A percentile compares a stretch with the other conserved stretches of the same genome.
Evolutionary conservation across 257 asterid species (phyloP).

Genomic region (Cinchona pubescens): DNA sequence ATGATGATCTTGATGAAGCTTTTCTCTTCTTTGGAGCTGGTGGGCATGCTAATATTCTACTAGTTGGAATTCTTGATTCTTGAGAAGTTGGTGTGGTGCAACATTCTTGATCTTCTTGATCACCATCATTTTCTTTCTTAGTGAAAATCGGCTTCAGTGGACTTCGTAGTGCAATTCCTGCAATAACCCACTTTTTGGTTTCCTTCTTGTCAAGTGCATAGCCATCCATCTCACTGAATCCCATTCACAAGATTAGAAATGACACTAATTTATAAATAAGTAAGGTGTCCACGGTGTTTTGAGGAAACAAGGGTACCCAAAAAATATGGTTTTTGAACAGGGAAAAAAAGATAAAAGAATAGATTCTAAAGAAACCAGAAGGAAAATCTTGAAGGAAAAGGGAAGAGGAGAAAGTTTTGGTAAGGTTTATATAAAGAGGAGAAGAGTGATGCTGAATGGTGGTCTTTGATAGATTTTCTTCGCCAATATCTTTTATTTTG

Average conservation of each 20-base stretch:
- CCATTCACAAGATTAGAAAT: constrained; percentile 7
- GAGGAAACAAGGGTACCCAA: background rate
- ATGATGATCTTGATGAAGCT: constrained; percentile 29
- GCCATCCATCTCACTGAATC: constrained; percentile 23
- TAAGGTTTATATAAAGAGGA: constrained; percentile 14
- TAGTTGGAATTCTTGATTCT: constrained; percentile 32
- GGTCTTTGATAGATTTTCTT: background rate
- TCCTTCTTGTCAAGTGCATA: constrained; percentile 20
- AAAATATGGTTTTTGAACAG: background rate
- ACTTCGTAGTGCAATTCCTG: constrained; percentile 34
- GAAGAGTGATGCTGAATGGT: constrained; percentile 22
- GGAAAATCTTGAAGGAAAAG: constrained; percentile 22
- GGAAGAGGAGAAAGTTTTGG: constrained; percentile 9
- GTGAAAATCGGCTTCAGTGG: constrained; percentile 33
- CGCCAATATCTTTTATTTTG: too few species aligned
- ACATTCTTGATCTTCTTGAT: constrained; percentile 15
- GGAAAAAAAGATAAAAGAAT: constrained; percentile 7
- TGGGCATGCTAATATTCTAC: constrained; percentile 33
- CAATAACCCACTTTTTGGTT: constrained; percentile 29
- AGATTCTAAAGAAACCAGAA: constrained; percentile 18
- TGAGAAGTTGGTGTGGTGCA: constrained; percentile 43
- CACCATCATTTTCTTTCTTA: constrained; percentile 21
- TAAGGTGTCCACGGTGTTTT: background rate
- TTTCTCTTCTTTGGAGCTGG: constrained; percentile 48
- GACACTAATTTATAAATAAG: background rate